Percentiles rank a stretch among this genome's conserved stretches.
These are phyloP conservation scores for Xylariales sp. DNA, from an alignment of 2,329 filamentous ascomycete genomes.

Conservation along the genomic window DNA sequence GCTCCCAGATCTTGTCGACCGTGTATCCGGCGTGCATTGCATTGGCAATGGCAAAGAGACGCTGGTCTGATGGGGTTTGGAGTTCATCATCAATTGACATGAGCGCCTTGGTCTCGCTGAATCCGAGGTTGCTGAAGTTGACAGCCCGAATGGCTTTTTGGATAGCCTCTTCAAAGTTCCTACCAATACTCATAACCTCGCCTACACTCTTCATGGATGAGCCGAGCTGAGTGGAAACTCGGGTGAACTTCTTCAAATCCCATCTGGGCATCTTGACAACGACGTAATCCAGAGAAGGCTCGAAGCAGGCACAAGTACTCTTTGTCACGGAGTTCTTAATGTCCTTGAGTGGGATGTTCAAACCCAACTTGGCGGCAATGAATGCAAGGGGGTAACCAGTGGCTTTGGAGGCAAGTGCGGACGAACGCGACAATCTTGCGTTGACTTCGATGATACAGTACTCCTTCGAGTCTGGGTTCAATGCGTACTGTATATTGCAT, in stretches of 20 bases:
- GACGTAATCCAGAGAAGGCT: slow-evolving; percentile 95
- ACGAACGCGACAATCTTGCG: slow-evolving; percentile 90
- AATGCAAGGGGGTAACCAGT: slow-evolving; percentile 96
- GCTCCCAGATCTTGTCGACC: slow-evolving; percentile 95
- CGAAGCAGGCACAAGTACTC: slow-evolving; percentile 94
- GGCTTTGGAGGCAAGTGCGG: slow-evolving; percentile 91
- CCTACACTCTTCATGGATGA: slow-evolving; percentile 99
- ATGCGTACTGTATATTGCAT: slow-evolving; percentile 97
- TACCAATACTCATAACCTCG: slow-evolving; percentile 96
- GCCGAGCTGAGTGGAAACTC: slow-evolving; percentile 90
- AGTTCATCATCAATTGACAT: slow-evolving; percentile 97
- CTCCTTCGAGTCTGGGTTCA: slow-evolving; percentile 91
- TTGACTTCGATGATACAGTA: slow-evolving; percentile 99
- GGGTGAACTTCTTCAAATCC: slow-evolving; percentile 98
- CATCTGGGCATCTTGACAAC: slow-evolving; percentile 98
- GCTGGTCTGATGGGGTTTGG: slow-evolving; percentile 95
- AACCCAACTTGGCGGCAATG: slow-evolving; percentile 92
- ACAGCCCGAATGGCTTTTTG: slow-evolving; percentile 96
- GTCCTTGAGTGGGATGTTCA: slow-evolving; percentile 92
- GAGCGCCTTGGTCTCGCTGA: slow-evolving; percentile 83
- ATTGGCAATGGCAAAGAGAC: slow-evolving; percentile 95
- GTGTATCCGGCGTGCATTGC: slow-evolving; percentile 93
- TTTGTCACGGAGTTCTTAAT: slow-evolving; percentile 96
- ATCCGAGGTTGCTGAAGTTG: slow-evolving; percentile 92
- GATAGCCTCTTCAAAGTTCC: slow-evolving; percentile 96